Conservation (phyloP, 176 grass and related monocot species). For the Avena eriantha region DNA sequence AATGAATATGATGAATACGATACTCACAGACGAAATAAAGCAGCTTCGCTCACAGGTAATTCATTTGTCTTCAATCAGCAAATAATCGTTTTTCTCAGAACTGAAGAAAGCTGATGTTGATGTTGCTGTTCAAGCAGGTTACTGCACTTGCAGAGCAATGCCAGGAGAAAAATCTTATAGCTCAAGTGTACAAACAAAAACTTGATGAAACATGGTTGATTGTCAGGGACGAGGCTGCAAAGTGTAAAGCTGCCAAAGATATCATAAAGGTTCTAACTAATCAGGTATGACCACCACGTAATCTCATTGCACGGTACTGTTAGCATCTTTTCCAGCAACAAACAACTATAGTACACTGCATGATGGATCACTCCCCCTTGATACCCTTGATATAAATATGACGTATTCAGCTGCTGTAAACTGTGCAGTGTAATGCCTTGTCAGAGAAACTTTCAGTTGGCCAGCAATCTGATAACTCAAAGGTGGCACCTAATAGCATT, state of each 20-base stretch:
- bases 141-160: slow-evolving; percentile 65
- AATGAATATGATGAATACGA: slow-evolving; percentile 55
- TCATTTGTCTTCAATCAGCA: not conserved
- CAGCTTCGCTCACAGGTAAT: slow-evolving; percentile 75
- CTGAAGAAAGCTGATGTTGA: slow-evolving; percentile 1
- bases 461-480: slow-evolving; percentile 22
- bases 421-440: slow-evolving; percentile 65
- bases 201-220: slow-evolving; percentile 84
- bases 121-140: slow-evolving; percentile 55
- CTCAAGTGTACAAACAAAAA: slow-evolving; percentile 76
- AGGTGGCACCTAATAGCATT: slow-evolving; percentile 30
- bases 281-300: slow-evolving; percentile 57
- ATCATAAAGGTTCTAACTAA: slow-evolving; percentile 79
- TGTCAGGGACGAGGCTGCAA: slow-evolving; percentile 88
- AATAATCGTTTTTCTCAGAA: slow-evolving; percentile 7
- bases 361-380: not conserved
- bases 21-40: slow-evolving; percentile 71
- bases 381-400: slow-evolving; percentile 23
- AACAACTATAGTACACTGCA: not conserved
- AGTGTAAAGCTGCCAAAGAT: slow-evolving; percentile 79
- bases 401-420: slow-evolving; percentile 14
- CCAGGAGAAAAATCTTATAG: slow-evolving; percentile 59
- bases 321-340: not conserved
- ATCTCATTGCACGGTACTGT: slow-evolving; percentile 17
- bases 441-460: slow-evolving; percentile 52